Conservation (phyloP, 2,329 filamentous ascomycete genomes). For the Aspergillus niger region DNA sequence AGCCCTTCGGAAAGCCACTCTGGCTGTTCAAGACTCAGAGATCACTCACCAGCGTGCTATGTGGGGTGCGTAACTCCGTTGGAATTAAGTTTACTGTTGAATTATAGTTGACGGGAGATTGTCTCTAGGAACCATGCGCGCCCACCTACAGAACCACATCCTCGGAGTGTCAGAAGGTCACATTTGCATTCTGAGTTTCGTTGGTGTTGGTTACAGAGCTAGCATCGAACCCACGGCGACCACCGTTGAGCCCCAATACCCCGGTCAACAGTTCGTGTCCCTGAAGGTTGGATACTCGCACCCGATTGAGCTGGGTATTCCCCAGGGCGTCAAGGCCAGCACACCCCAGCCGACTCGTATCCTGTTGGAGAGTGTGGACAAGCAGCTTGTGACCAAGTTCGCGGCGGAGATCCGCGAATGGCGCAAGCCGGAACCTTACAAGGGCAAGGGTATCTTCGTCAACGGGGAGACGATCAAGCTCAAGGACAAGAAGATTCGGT, state of each 20-base stretch:
- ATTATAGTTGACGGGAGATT: constrained; percentile 23
- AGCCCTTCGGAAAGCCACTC: constrained; percentile 61
- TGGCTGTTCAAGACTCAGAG: constrained; percentile 70
- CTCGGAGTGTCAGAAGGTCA: constrained; percentile 95
- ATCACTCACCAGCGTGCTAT: constrained; percentile 81
- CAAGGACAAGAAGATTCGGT: constrained; percentile 98
- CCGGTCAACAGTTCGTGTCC: constrained; percentile 84
- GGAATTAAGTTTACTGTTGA: neutral
- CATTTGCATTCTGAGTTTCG: constrained; percentile 85
- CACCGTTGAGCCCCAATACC: constrained; percentile 67
- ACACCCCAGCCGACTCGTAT: constrained; percentile 90
- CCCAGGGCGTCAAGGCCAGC: constrained; percentile 78
- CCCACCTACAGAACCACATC: constrained; percentile 87
- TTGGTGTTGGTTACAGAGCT: constrained; percentile 94
- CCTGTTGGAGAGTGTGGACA: constrained; percentile 82
- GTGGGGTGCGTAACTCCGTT: constrained; percentile 71
- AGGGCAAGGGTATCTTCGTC: constrained; percentile 98
- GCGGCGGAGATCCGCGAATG: constrained; percentile 85
- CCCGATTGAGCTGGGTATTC: constrained; percentile 85
- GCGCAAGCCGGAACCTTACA: constrained; percentile 94
- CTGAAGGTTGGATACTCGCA: constrained; percentile 97
- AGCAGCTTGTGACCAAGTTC: constrained; percentile 85
- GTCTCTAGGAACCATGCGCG: constrained; percentile 75
- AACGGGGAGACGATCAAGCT: constrained; percentile 97
- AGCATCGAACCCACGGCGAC: constrained; percentile 75